Base-by-base conservation (phyloP, 352 stramenopile species). In the Thalassiosira mediterranea region DNA sequence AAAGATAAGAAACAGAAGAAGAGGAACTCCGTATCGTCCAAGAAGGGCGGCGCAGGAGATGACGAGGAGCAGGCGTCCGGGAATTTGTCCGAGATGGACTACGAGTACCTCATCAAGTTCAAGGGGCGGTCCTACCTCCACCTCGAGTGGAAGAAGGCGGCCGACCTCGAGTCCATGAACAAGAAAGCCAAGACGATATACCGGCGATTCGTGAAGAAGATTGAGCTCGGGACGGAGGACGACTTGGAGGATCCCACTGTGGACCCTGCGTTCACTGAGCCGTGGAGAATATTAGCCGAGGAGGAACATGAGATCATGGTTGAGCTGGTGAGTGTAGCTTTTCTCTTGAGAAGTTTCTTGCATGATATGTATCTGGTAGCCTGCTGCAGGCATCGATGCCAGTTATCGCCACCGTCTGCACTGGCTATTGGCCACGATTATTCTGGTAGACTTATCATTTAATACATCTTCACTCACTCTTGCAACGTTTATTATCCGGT, bases 21-120 rank as follows among this genome's bases (percentile, higher is more conserved):
- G 42, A 21, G 40, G 26, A 19, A 51, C 21, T 56, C 58, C n/a
- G 38, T 57, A 11, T 38, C 42, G 11, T 52, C 47, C 5, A 71
- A 70, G 10, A 68, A 66, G 58, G 64, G 34, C 52, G 56, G 31
- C 19, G 38, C 23, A 26, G 52, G 59, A 19, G 29, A 66, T 0
- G 64, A 63, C 32, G 63, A 66, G 7, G 63, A 61, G 44, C 44
- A 72, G 5, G 53, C 42, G 48, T 60, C 10, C 15, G 70, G 19
- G 13, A 46, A 61, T 48, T 59, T 71, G 51, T 72, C 68, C 0
- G 61, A 78, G 74, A 87, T 90, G 49, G 89, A 95, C 53, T 95
- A 93, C 70, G 91, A 95, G 67, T 95, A 95, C 71, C 78, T 95
- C 0, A 77, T 95, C 31, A 95, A 95, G 53, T 95, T 90, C 83